Percentiles rank a stretch among this genome's conserved stretches.
These are phyloP conservation scores for Sporodiniella umbellata DNA, from an alignment of 371 early-diverging fungal species.

Conservation along the genomic window DNA sequence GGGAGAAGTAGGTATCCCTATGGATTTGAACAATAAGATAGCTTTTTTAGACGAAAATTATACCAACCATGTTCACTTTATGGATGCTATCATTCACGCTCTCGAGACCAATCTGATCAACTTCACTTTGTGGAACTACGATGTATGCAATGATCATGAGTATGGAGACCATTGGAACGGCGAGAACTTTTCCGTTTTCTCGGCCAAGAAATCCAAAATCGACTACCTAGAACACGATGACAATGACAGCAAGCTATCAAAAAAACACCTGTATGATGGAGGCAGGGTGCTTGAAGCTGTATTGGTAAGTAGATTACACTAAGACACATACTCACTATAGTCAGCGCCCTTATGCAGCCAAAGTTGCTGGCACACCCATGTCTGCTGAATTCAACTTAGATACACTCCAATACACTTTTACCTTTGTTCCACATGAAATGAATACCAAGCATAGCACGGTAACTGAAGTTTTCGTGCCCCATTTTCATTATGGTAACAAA, in stretches of 20 bases:
- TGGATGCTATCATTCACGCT: constrained; percentile 73
- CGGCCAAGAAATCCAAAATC: constrained; percentile 22
- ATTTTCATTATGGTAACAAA: constrained; percentile 61
- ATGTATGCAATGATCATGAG: constrained; percentile 72
- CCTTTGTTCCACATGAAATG: constrained; percentile 44
- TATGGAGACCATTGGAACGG: constrained; percentile 90
- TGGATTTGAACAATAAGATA: constrained; percentile 73
- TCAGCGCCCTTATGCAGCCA: constrained; percentile 78
- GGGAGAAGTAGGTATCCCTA: constrained; percentile 86
- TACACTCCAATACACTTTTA: constrained; percentile 56
- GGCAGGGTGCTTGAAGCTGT: constrained; percentile 81
- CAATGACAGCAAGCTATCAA: constrained; percentile 23
- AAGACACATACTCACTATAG: not conserved
- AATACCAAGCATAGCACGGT: constrained; percentile 13
- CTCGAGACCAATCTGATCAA: constrained; percentile 73
- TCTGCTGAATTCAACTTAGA: constrained; percentile 56
- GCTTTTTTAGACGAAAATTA: constrained; percentile 74
- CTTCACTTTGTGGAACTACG: constrained; percentile 87
- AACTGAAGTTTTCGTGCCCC: constrained; percentile 73
- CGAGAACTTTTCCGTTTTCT: constrained; percentile 82
- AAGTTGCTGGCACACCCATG: constrained; percentile 71
- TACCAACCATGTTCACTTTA: constrained; percentile 60
- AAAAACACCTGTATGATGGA: constrained; percentile 59
- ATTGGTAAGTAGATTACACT: constrained; percentile 40
- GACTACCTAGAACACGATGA: constrained; percentile 15